phyloP scores from a whole-genome alignment of 1,284 basidiomycete species.

The Inonotus hispidus region DNA sequence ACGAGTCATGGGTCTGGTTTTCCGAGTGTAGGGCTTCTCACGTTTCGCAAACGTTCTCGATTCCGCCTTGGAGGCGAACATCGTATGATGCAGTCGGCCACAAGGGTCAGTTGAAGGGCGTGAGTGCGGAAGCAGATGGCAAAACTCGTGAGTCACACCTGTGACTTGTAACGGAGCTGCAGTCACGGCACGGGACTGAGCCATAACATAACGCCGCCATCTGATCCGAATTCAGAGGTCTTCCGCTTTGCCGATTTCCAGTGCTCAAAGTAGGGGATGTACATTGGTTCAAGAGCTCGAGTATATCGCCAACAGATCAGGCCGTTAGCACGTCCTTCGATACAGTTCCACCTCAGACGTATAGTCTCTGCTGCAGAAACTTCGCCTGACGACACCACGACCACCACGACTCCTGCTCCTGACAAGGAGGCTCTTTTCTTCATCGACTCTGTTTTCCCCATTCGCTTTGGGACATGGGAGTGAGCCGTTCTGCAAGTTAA shows the following conservation, averaged over 20 bases:
- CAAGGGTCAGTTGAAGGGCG: constrained; percentile 4
- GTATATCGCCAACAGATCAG: not conserved
- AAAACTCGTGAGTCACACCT: not conserved
- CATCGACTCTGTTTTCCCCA: constrained; percentile 54
- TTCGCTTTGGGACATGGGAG: constrained; percentile 47
- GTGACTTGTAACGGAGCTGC: not conserved
- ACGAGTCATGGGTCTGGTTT: constrained; percentile 2
- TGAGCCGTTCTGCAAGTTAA: constrained; percentile 28
- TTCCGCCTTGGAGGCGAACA: constrained; percentile 12
- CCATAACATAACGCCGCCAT: not conserved
- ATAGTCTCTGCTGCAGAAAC: not conserved
- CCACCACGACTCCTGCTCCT: not conserved
- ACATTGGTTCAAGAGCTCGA: not conserved
- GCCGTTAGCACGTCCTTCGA: not conserved
- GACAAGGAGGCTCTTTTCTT: constrained; percentile 40
- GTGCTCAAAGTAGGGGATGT: not conserved
- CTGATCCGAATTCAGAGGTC: not conserved
- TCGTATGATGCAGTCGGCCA: constrained; percentile 5
- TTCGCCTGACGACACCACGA: not conserved
- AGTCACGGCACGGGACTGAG: not conserved
- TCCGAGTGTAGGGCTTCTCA: constrained; percentile 5
- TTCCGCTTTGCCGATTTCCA: not conserved
- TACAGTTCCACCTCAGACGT: not conserved
- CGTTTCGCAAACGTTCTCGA: constrained; percentile 2
- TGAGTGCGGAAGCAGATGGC: not conserved